Percentiles rank a stretch among this genome's conserved stretches.
Conservation (phyloP, 495 filamentous ascomycete species). For the Annulohypoxylon maeteangense region DNA sequence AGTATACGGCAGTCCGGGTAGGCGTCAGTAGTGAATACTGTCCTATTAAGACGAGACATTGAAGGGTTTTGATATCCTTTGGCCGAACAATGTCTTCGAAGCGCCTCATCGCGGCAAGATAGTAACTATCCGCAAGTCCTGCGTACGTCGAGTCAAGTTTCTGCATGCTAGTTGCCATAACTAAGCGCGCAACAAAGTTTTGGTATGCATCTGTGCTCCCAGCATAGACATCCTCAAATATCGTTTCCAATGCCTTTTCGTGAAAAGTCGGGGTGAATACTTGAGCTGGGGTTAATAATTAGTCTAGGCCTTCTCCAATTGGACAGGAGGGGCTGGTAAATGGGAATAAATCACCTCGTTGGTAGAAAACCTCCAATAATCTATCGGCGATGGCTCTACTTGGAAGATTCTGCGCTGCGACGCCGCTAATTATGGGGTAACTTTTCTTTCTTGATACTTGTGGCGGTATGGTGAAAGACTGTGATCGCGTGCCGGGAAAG, state of each 20-base stretch:
- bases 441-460: slow-evolving; percentile 57
- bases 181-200: slow-evolving; percentile 87
- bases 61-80: slow-evolving; percentile 88
- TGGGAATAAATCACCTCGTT: slow-evolving; percentile 71
- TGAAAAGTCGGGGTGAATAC: slow-evolving; percentile 86
- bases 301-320: slow-evolving; percentile 12
- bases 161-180: slow-evolving; percentile 91
- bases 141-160: slow-evolving; percentile 82
- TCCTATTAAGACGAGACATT: slow-evolving; percentile 86
- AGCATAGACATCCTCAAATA: slow-evolving; percentile 81
- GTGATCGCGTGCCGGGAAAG: slow-evolving; percentile 40
- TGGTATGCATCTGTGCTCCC: slow-evolving; percentile 80
- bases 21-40: slow-evolving; percentile 94
- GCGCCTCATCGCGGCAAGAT: slow-evolving; percentile 82
- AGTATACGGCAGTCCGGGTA: slow-evolving; percentile 88
- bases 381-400: slow-evolving; percentile 72
- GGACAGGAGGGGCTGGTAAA: background rate
- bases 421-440: slow-evolving; percentile 81
- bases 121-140: slow-evolving; percentile 90
- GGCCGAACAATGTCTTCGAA: slow-evolving; percentile 79
- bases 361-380: slow-evolving; percentile 80
- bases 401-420: slow-evolving; percentile 76
- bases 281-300: slow-evolving; percentile 68
- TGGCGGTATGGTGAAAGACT: slow-evolving; percentile 54
- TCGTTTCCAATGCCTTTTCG: slow-evolving; percentile 78